Base-by-base conservation (phyloP, 1,284 basidiomycete genomes). In the Ustilago shanxiensis region DNA sequence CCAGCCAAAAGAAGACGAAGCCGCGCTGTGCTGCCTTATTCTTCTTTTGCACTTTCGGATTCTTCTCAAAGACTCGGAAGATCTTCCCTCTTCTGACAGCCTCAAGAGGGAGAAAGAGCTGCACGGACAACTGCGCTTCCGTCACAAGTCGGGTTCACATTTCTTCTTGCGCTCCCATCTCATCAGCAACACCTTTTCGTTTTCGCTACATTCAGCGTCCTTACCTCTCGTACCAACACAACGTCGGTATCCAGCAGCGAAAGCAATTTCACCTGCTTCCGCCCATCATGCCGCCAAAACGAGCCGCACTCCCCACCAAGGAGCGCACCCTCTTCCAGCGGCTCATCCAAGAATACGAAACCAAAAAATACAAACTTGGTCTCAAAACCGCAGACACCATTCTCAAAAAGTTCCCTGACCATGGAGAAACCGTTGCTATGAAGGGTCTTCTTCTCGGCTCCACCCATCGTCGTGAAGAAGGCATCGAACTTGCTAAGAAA, bases 381-480 rank as follows among this genome's bases (percentile, higher is more conserved):
- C 89, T 94, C 81, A 98, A 98, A 87, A 91, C 93, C 10, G 94
- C 95, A 1, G 95, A 99, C 87, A 90, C 91, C 81, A 95, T 99
- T 85, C 90, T 99, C 86, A 96, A 95, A 88, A 97, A 96, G 89
- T 91, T 92, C 82, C 95, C 97, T 0, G 92, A 97, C 61, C 95
- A 98, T 90, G 97, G 95, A 80, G 85, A 86, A 69, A 85, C 85
- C 41, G 73, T 86, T 24, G 60, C 79, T 26, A 81, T 86, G 79
- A 86, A 86, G 61, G 85, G 84, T 44, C 73, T 86, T 11, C 63
- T 85, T 10, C 71, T 85, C 60, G 80, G 75, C 56, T 78, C 83
- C 22, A 65, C 80, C 35, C 59, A 80, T 49, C 69, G 75, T 26
- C 76, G 79, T 26, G 94, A 39, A 16, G 80, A 82, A 58, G 95